Evolutionary conservation across 495 filamentous ascomycete genomes (phyloP).

Genomic region (Gamarada debralockiae): DNA sequence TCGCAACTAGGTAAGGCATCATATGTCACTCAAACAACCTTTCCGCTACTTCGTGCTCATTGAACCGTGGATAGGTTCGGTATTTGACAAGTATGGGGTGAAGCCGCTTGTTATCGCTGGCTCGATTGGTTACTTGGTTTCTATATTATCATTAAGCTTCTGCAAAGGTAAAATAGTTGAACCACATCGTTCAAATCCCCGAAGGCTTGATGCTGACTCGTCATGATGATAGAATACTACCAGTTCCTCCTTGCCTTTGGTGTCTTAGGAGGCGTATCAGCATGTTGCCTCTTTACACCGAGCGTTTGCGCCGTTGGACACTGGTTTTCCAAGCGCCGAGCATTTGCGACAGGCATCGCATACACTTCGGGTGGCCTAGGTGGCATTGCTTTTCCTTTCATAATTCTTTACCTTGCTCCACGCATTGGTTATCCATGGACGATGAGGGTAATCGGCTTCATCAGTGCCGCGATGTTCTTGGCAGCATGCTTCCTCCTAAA

Average conservation of each 20-base stretch:
- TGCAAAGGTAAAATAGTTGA: too few relatives aligned
- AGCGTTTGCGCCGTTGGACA: constrained; percentile 73
- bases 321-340: constrained; percentile 72
- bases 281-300: constrained; percentile 81
- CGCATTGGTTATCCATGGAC: constrained; percentile 66
- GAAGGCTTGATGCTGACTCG: background rate
- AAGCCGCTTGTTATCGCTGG: background rate
- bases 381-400: constrained; percentile 67
- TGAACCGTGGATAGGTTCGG: background rate
- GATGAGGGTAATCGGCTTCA: constrained; percentile 61
- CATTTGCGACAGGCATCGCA: constrained; percentile 77
- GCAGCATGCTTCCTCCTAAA: constrained; percentile 53
- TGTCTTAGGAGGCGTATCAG: constrained; percentile 69
- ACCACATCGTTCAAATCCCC: too few relatives aligned
- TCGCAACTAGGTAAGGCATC: too few relatives aligned
- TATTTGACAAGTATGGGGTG: background rate
- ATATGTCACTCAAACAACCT: too few relatives aligned
- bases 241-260: constrained; percentile 82
- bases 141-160: too few relatives aligned
- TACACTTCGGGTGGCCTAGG: constrained; percentile 71
- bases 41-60: too few relatives aligned
- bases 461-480: constrained; percentile 50
- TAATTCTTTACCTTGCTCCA: constrained; percentile 55
- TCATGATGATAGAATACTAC: constrained; percentile 57
- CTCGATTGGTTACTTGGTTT: too few relatives aligned